Base-by-base conservation (phyloP, 495 filamentous ascomycete species). In the Saxophila tyrrhenica region DNA sequence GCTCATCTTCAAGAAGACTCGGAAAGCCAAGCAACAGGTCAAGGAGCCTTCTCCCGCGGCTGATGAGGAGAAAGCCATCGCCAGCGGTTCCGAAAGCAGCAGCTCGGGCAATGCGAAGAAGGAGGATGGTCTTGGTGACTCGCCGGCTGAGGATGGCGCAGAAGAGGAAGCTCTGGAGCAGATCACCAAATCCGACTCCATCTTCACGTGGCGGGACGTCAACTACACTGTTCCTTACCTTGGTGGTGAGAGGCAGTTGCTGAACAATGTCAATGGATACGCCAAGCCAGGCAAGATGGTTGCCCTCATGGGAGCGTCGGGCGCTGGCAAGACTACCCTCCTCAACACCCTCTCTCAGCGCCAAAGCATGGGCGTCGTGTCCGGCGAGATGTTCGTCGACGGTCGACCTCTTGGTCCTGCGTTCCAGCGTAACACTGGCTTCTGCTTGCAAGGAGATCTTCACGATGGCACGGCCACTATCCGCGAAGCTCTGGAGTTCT, bases 401-500 rank as follows among this genome's bases (percentile, higher is more conserved):
- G 89, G 88, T 17, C 77, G 77, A 25, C 69, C 77, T 0, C 75
- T 89, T 0, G 81, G 77, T 0, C 64, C 70, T 9, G 82, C 84
- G 22, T 95, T 94, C 67, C 86, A 90, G 62, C 77, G 89, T 20
- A 77, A 77, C 19, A 91, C 87, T 35, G 89, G 89, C 25, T 94
- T 87, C 69, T 87, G 85, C 59, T 81, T 94, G 65, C 89, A 95
- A 66, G 86, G 86, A 72, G 89, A 95, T 70, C 61, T 94, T 19
- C 89, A 94, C 64, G 81, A 85, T 55, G 70, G 69, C 15, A 82
- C 81, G 13, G 70, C 79, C 16, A 85, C 82, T 0, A 78, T 85
- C 43, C 72, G 79, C 17, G 82, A 85, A 63, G 82, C 82, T 2
- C 72, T 85, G 24, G 77, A 81, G 48, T 85, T 85, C 64, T 83